Evolutionary conservation across 139 green algal genomes (phyloP).

Genomic region (Picochlorum costavermella): DNA sequence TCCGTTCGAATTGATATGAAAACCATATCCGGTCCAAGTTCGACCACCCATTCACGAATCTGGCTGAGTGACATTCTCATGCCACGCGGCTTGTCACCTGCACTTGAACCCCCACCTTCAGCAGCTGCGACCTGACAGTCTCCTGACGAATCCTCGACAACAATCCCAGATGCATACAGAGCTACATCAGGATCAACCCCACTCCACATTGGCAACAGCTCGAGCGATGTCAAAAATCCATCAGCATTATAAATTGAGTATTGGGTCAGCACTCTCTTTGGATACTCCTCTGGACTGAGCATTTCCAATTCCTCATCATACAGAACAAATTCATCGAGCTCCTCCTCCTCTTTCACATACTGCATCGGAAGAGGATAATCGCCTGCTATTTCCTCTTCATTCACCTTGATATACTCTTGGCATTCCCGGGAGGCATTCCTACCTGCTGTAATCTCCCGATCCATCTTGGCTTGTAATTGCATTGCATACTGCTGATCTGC

Average conservation of each 20-base stretch:
- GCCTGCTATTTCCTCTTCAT: conserved; percentile 84
- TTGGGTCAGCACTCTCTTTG: conserved; percentile 59
- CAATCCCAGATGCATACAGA: conserved; percentile 71
- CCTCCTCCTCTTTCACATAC: conserved; percentile 72
- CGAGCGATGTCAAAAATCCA: conserved; percentile 68
- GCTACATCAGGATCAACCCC: conserved; percentile 75
- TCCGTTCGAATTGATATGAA: conserved; percentile 89
- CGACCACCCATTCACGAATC: conserved; percentile 89
- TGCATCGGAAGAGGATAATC: conserved; percentile 82
- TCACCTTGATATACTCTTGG: conserved; percentile 75
- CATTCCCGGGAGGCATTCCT: background rate
- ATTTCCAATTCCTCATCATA: conserved; percentile 66
- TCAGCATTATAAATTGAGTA: conserved; percentile 82
- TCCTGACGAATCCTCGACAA: conserved; percentile 64
- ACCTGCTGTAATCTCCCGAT: conserved; percentile 28
- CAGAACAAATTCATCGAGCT: conserved; percentile 82
- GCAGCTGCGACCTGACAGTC: conserved; percentile 44
- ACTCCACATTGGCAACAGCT: conserved; percentile 84
- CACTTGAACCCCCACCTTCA: conserved; percentile 13
- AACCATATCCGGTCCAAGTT: conserved; percentile 74
- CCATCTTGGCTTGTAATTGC: conserved; percentile 72
- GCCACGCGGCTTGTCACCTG: conserved; percentile 24
- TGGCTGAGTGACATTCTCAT: conserved; percentile 82
- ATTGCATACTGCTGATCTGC: conserved; percentile 65
- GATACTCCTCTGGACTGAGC: conserved; percentile 64